Conservation (phyloP, 148 eudicot species). For the Vaccinium myrtillus region DNA sequence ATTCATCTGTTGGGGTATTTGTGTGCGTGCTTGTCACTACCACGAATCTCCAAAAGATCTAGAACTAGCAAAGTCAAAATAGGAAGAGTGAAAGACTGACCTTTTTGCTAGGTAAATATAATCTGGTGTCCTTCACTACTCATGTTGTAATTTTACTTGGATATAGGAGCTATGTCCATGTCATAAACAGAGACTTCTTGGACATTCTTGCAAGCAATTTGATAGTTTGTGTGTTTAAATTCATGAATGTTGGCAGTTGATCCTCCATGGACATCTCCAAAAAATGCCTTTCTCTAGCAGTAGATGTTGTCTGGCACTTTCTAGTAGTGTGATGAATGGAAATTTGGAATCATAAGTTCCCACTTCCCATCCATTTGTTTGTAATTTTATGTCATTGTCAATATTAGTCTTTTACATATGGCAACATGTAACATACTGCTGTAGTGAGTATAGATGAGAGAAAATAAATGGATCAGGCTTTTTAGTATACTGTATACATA, state of each 20-base stretch:
- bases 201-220: neutral
- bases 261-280: neutral
- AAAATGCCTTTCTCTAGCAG: neutral
- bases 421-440: neutral
- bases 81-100: neutral
- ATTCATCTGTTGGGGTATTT: neutral
- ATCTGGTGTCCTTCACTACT: too few relatives aligned
- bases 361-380: too few relatives aligned
- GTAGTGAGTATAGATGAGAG: neutral
- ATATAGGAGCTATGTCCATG: too few relatives aligned
- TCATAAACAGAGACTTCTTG: neutral
- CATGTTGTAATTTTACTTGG: neutral
- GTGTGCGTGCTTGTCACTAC: neutral
- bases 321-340: neutral
- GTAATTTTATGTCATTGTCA: neutral
- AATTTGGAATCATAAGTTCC: neutral
- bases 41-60: neutral
- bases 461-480: neutral
- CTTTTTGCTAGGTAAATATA: neutral
- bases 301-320: neutral
- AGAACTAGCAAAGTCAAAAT: neutral
- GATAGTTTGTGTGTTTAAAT: too few relatives aligned
- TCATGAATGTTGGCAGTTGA: neutral
- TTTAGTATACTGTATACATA: neutral
- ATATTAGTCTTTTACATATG: neutral